Conservation (phyloP, 495 filamentous ascomycete genomes). For the Delitschia confertaspora region DNA sequence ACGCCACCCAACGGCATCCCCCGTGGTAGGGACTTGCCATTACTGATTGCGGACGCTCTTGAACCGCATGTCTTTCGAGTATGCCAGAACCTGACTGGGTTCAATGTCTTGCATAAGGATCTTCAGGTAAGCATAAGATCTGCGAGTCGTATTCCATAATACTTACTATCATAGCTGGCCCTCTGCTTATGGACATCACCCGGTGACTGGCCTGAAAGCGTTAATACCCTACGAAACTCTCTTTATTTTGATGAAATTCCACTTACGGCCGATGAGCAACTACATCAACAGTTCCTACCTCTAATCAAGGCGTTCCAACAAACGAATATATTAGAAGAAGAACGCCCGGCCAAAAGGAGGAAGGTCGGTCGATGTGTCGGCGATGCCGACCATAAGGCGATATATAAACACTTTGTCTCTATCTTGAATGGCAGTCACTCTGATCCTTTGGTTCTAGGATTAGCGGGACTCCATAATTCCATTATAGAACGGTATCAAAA, state of each 20-base stretch:
- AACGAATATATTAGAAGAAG: slow-evolving; percentile 3
- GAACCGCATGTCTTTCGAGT: slow-evolving; percentile 2
- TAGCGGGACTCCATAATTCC: slow-evolving; percentile 3
- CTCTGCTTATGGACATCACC: slow-evolving; percentile 20
- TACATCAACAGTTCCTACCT: slow-evolving; percentile 5
- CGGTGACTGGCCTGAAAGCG: slow-evolving; percentile 15
- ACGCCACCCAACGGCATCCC: too few species aligned
- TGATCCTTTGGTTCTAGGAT: background rate
- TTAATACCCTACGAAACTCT: slow-evolving; percentile 5
- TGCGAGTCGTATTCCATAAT: background rate
- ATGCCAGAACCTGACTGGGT: background rate
- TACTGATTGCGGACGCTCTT: slow-evolving; percentile 9
- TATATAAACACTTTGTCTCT: slow-evolving; percentile 8
- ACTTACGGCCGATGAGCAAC: slow-evolving; percentile 4
- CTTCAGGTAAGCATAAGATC: slow-evolving; percentile 16
- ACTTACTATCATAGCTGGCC: slow-evolving; percentile 19
- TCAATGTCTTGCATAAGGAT: slow-evolving; percentile 7
- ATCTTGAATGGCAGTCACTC: slow-evolving; percentile 1
- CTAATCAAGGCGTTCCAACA: slow-evolving; percentile 6
- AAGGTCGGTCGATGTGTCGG: background rate
- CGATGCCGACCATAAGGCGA: background rate
- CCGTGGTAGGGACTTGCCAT: background rate
- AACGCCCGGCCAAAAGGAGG: slow-evolving; percentile 16
- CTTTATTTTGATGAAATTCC: slow-evolving; percentile 4
- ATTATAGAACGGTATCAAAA: slow-evolving; percentile 11